phyloP scores from a whole-genome alignment of 495 filamentous ascomycete genomes.

The Trichoderma gamsii region DNA sequence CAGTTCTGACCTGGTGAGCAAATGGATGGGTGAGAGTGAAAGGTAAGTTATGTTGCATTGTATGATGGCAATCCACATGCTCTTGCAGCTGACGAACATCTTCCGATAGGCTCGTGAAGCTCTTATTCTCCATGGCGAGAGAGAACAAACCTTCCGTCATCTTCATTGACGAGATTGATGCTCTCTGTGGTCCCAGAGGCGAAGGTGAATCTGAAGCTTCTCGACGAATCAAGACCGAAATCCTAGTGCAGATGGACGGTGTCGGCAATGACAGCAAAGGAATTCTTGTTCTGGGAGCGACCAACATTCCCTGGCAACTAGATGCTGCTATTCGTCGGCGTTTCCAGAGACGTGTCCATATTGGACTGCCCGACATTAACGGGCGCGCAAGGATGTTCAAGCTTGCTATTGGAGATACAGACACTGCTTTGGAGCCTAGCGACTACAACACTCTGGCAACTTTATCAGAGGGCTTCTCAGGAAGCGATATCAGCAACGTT shows the following conservation, averaged over 20 bases:
- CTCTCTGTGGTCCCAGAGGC: constrained; percentile 89
- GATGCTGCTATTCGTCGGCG: constrained; percentile 96
- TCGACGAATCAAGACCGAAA: constrained; percentile 94
- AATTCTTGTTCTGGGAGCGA: constrained; percentile 91
- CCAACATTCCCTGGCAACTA: constrained; percentile 98
- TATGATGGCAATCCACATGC: constrained; percentile 6
- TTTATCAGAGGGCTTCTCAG: constrained; percentile 87
- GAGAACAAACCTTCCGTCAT: constrained; percentile 98
- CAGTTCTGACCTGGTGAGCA: constrained; percentile 91
- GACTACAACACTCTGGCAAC: constrained; percentile 77
- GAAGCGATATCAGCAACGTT: constrained; percentile 91
- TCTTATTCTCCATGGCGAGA: constrained; percentile 94
- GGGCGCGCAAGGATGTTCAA: constrained; percentile 97
- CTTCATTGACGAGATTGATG: constrained; percentile 99
- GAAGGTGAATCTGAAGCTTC: constrained; percentile 98
- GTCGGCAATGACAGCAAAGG: constrained; percentile 91
- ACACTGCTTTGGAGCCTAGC: constrained; percentile 69
- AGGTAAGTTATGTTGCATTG: constrained; percentile 49
- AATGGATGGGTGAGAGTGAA: constrained; percentile 99
- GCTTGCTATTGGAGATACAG: constrained; percentile 82
- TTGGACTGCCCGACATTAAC: constrained; percentile 79
- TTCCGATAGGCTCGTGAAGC: constrained; percentile 74
- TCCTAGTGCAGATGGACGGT: constrained; percentile 98
- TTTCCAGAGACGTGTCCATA: constrained; percentile 95
- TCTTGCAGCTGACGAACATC: constrained; percentile 14